Evolutionary conservation across 2,329 filamentous ascomycete genomes (phyloP), one percentile per base, ranked within the genome.

Genomic region (Colletotrichum sp.): DNA sequence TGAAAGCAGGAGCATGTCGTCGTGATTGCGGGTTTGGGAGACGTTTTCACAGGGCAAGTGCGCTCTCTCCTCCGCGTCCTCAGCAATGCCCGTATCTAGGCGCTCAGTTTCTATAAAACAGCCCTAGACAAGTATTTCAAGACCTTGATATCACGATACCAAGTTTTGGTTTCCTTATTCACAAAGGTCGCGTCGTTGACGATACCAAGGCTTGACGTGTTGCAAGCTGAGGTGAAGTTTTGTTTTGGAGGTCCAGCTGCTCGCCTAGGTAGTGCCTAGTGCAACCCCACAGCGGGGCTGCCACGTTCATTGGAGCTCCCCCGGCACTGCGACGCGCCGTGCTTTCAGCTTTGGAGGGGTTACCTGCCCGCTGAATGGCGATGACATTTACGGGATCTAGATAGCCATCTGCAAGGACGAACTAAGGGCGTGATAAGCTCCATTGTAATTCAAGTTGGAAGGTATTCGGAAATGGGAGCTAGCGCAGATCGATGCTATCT

Each of bases 211-310:
- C 44, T 22, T 63, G 26, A 48, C 32, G 24, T 62, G 16, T 63
- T 26, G n/a, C 24, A 22, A 24, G 15, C 26, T 30, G 34, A n/a
- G 32, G 52, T 32, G 57, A 75, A 72, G 73, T 72, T 75, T 72
- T 75, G 55, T 60, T 28, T 62, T 36, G 72, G 63, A 72, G 44
- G 69, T 75, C 24, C 10, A 72, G 36, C 18, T 62, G 22, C 32
- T 60, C 55, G 68, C 48, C 70, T 13, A 28, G 34, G 55, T 48
- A 48, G 9, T 48, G 39, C 26, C 26, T 44, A 30, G 68, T 36
- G 63, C 15, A 75, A 68, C 73, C 69, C 73, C 73, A 75, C 73
- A 72, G 73, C 64, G 73, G 73, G 70, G 70, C 70, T 48, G 55
- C 63, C n/a, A 39, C 57, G 57, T 52, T 64, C 55, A 68, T 67